A percentile compares a stretch with the other conserved stretches of the same genome.
Conservation (phyloP, 441 rosid genomes). For the Corymbia calophylla region DNA sequence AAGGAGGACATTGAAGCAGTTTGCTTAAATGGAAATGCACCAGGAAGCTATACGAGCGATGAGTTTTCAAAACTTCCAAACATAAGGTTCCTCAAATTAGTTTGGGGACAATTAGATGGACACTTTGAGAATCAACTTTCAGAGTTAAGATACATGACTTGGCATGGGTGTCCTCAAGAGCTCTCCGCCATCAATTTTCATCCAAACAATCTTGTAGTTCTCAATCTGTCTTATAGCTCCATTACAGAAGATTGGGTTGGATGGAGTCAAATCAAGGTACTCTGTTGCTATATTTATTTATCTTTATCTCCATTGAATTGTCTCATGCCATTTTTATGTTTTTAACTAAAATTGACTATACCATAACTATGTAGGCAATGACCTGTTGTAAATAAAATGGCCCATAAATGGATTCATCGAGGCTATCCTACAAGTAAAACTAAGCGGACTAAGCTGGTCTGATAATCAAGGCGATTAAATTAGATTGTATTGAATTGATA, state of each 20-base stretch:
- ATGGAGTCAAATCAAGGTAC: background rate
- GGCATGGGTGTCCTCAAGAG: background rate
- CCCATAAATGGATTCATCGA: background rate
- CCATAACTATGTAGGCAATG: background rate
- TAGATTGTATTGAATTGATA: background rate
- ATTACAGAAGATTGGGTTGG: background rate
- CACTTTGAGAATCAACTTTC: background rate
- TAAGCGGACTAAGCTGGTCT: background rate
- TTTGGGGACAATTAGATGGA: background rate
- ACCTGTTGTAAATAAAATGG: background rate
- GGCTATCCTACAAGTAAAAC: background rate
- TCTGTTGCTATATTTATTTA: accelerated
- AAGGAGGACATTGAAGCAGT: background rate
- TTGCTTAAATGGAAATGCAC: background rate
- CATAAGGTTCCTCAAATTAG: background rate
- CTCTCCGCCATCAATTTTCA: background rate
- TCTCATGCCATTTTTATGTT: background rate
- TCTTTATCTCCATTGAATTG: background rate
- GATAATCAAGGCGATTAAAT: background rate
- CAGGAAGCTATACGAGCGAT: background rate
- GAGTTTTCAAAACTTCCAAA: background rate
- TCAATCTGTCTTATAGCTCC: background rate
- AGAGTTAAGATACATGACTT: background rate
- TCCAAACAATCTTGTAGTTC: background rate
- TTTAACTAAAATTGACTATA: background rate